Evolutionary conservation across 768 basidiomycete genomes (phyloP), one percentile per base, ranked within the genome.

Genomic region (Pleurotus giganteus): DNA sequence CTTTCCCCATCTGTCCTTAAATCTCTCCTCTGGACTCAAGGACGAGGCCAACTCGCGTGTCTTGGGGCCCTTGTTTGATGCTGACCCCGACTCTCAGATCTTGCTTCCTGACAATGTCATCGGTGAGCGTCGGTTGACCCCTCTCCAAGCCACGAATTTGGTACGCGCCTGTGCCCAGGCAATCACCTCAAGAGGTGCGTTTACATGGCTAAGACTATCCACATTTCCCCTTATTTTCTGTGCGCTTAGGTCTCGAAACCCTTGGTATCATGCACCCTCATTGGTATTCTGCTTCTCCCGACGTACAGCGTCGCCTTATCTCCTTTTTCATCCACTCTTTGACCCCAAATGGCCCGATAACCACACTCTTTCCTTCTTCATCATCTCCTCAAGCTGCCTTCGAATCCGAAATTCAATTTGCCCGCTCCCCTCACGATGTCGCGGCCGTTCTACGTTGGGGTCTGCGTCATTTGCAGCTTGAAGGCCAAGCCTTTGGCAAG

Each of bases 181-280:
- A 50, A 88, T 92, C 47, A 70, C 76, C 34, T 74, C 83, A 42
- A 78, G 81, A 61, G 90, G 89, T 84, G 71, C 27, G 82, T 66
- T 36, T 42, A 52, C n/a, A 26, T 4, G 13, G 7, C 26, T 15
- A 28, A 23, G 15, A 7, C 0, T 29, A 17, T 39, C 39, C 19
- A 4, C 21, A 27, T 7, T 4, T 58, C 39, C 45, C 49, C 46
- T 43, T 31, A 21, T 36, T 60, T 57, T 57, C 15, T 2, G 4
- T 24, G 15, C 13, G 9, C n/a, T 11, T 57, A 91, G 89, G 89
- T n/a, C 74, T 91, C 47, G 88, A 91, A 65, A 84, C 86, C 3
- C 83, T 89, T 43, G 91, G 90, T 17, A 76, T 92, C 43, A 92
- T 92, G 88, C 87, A 88, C 61, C 88, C 91, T 4, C 86, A 91